These are phyloP conservation scores for Tetradesmus lagerheimii DNA, from an alignment of 139 green algal species.

Conservation along the genomic window DNA sequence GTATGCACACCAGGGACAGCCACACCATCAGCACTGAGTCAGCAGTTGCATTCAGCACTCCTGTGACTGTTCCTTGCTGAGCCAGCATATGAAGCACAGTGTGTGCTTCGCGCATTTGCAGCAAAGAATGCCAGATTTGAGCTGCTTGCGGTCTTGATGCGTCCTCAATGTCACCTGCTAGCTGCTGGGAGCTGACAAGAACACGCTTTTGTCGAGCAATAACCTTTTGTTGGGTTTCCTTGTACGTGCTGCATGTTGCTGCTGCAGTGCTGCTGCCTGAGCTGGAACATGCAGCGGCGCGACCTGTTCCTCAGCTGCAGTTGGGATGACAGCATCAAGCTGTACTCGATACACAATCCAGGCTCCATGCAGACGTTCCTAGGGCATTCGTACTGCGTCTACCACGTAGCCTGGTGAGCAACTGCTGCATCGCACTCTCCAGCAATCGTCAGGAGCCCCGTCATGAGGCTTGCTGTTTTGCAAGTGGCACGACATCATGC, in stretches of 20 bases:
- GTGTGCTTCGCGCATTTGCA: background rate
- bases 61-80: too few species aligned
- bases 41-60: background rate
- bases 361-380: conserved; percentile 81
- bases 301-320: conserved; percentile 91
- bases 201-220: too few species aligned
- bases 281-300: conserved; percentile 89
- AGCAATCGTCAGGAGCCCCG: background rate
- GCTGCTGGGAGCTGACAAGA: background rate
- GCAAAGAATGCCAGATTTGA: background rate
- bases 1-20: conserved; percentile 54
- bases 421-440: background rate
- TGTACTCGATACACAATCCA: conserved; percentile 85
- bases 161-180: background rate
- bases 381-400: conserved; percentile 98
- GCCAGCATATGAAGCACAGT: too few species aligned
- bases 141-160: background rate
- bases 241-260: background rate
- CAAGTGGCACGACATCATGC: background rate
- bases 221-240: too few species aligned
- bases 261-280: conserved; percentile 76
- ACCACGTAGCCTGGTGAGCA: conserved; percentile 88
- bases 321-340: conserved; percentile 98
- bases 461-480: background rate
- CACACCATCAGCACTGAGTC: background rate